A percentile compares a stretch with the other conserved stretches of the same genome.
phyloP scores from a whole-genome alignment of 495 filamentous ascomycete genomes.

The Viridothelium virens region DNA sequence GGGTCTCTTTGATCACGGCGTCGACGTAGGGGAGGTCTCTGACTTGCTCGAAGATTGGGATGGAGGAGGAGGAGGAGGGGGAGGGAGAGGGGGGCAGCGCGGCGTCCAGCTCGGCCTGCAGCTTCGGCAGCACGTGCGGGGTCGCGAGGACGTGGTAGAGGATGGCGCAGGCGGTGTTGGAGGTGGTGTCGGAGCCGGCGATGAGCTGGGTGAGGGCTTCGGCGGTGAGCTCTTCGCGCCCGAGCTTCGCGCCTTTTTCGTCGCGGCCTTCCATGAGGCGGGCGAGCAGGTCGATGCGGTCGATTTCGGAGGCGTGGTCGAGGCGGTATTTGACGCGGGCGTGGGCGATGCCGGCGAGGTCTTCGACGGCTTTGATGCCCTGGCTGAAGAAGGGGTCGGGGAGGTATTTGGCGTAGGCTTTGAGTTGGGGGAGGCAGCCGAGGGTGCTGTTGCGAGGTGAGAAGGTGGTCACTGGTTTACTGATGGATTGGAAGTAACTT shows the following conservation, averaged over 20 bases:
- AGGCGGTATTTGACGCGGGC: conserved; percentile 70
- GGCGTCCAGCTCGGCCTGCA: conserved; percentile 65
- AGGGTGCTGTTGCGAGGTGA: conserved; percentile 36
- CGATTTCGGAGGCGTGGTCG: conserved; percentile 51
- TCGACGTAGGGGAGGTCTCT: conserved; percentile 70
- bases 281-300: conserved; percentile 71
- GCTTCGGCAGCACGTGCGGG: conserved; percentile 60
- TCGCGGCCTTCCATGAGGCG: conserved; percentile 83
- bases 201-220: conserved; percentile 88
- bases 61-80: conserved; percentile 38
- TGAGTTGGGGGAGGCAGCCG: conserved; percentile 52
- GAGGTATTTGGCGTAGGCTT: conserved; percentile 56
- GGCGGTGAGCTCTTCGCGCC: conserved; percentile 72
- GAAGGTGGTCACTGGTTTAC: background rate
- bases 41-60: conserved; percentile 63
- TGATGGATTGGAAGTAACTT: conserved; percentile 9
- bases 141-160: conserved; percentile 67
- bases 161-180: conserved; percentile 80
- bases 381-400: conserved; percentile 62
- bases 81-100: conserved; percentile 43
- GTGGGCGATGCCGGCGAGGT: conserved; percentile 64
- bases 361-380: conserved; percentile 55
- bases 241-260: conserved; percentile 62
- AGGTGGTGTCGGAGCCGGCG: conserved; percentile 83
- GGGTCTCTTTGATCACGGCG: conserved; percentile 77